phyloP scores from a whole-genome alignment of 1,284 basidiomycete genomes.

The Thelephora terrestris region DNA sequence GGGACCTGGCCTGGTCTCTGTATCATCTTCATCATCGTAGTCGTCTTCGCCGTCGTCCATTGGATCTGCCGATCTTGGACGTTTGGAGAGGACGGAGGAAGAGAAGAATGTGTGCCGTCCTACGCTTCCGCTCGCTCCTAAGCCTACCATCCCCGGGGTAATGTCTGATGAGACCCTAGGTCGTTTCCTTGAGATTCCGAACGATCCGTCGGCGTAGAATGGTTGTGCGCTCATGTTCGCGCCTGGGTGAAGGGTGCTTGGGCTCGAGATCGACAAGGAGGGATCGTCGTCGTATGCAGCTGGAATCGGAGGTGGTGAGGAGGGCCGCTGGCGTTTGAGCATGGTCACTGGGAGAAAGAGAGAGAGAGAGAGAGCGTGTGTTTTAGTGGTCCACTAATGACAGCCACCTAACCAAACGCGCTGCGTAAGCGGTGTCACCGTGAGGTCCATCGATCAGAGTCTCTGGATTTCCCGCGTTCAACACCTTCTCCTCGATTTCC shows the following conservation, averaged over 20 bases:
- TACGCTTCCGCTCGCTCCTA: no score
- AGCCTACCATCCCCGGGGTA: slow-evolving; percentile 14
- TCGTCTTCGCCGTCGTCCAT: slow-evolving; percentile 20
- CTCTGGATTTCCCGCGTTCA: no score
- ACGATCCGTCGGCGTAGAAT: no score
- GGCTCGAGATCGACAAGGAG: no score
- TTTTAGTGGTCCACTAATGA: not conserved
- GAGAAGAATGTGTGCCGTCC: no score
- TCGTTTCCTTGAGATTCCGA: not conserved
- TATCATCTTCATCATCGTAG: slow-evolving; percentile 10
- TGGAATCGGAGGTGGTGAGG: slow-evolving; percentile 33
- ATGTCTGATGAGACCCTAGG: slow-evolving; percentile 22
- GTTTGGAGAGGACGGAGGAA: not conserved
- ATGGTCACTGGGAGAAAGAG: slow-evolving; percentile 24
- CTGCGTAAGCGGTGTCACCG: not conserved
- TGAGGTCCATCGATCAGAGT: no score
- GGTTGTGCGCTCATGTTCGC: no score
- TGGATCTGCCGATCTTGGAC: not conserved
- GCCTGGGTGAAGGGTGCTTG: no score
- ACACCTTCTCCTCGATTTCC: no score
- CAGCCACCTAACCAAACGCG: not conserved
- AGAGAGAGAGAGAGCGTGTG: not conserved
- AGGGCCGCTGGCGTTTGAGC: slow-evolving; percentile 58
- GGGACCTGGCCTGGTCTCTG: not conserved
- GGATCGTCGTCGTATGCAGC: no score